A percentile compares a stretch with the other conserved stretches of the same genome.
Conservation (phyloP, 2,329 filamentous ascomycete species). For the Leptosphaerulina australis region DNA sequence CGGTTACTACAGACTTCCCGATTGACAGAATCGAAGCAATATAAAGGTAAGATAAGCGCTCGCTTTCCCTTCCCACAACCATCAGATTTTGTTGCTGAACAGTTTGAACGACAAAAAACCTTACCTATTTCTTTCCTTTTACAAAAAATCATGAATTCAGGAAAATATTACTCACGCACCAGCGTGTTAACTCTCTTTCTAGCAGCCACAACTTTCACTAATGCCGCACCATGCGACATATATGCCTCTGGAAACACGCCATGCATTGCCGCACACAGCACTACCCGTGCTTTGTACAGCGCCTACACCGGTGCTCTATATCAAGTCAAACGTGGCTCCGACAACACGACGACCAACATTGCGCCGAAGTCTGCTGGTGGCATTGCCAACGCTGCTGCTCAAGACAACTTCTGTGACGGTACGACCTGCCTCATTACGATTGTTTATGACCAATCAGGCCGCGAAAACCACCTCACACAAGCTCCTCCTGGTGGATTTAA, state of each 20-base stretch:
- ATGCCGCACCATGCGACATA: conserved; percentile 66
- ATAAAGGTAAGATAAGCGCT: background rate
- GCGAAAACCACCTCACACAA: conserved; percentile 66
- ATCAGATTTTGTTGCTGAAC: background rate
- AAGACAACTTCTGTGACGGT: conserved; percentile 65
- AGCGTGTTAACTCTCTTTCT: conserved; percentile 43
- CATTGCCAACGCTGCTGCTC: conserved; percentile 65
- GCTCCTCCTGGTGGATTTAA: conserved; percentile 64
- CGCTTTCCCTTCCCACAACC: background rate
- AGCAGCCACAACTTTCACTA: conserved; percentile 50
- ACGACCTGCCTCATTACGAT: conserved; percentile 68
- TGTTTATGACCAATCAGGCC: conserved; percentile 70
- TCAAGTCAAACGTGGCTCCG: conserved; percentile 64
- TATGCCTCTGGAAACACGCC: conserved; percentile 64
- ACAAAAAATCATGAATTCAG: conserved; percentile 12
- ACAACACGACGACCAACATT: conserved; percentile 57
- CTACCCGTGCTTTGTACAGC: conserved; percentile 67
- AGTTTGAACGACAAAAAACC: background rate
- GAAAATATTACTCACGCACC: conserved; percentile 4
- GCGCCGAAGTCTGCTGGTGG: conserved; percentile 62
- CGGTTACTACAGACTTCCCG: no score
- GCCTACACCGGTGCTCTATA: conserved; percentile 62
- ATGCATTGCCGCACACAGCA: conserved; percentile 69
- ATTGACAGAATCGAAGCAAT: background rate
- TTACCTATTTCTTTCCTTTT: background rate